Percentiles rank a stretch among this genome's conserved stretches.
These are phyloP conservation scores for Penicillium griseofulvum DNA, from an alignment of 2,329 filamentous ascomycete genomes.

Conservation along the genomic window DNA sequence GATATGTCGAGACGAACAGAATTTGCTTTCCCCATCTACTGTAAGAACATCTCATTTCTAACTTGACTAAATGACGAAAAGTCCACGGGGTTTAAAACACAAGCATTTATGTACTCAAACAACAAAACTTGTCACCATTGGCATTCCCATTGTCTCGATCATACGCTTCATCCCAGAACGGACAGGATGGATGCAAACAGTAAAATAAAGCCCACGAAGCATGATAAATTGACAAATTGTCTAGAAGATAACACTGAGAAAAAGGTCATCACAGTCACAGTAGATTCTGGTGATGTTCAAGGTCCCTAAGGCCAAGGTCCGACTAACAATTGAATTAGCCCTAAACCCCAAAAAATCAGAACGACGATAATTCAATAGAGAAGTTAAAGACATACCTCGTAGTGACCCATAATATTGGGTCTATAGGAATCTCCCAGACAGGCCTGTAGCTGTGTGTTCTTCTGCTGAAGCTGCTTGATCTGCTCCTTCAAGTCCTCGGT, in stretches of 20 bases:
- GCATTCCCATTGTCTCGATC: neutral
- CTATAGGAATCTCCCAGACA: neutral
- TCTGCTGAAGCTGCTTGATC: neutral
- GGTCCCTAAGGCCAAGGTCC: neutral
- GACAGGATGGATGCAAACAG: neutral
- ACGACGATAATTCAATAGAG: too few relatives aligned
- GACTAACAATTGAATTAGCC: neutral
- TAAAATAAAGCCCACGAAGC: neutral
- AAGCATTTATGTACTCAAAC: neutral
- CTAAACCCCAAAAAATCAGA: neutral
- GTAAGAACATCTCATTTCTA: neutral
- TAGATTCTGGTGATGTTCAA: neutral
- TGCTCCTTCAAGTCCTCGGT: conserved; percentile 3
- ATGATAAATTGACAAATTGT: neutral
- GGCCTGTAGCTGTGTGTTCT: conserved; percentile 2
- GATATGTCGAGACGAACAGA: too few relatives aligned
- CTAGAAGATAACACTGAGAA: neutral
- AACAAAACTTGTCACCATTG: neutral
- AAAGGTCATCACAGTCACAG: neutral
- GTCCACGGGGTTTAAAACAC: neutral
- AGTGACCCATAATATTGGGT: neutral
- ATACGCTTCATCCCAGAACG: neutral
- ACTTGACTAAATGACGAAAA: neutral
- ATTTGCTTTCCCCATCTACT: neutral
- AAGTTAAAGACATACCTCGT: neutral